Percentiles rank a stretch among this genome's conserved stretches.
These are phyloP conservation scores for Sonneratia alba DNA, from an alignment of 345 rosid genomes.

Conservation along the genomic window DNA sequence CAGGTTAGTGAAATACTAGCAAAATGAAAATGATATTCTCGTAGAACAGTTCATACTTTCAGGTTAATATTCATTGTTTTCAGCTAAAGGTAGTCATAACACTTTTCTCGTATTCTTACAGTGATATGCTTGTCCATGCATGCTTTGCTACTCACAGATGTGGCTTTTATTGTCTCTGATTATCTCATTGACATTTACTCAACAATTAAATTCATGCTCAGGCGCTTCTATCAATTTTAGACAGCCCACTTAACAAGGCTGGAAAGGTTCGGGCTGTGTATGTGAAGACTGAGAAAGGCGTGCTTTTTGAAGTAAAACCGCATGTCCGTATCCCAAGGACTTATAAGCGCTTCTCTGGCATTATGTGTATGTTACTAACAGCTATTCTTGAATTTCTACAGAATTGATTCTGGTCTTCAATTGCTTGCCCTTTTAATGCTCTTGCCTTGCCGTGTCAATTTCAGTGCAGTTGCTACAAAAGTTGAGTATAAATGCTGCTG, in stretches of 20 bases:
- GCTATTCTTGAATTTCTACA: neutral
- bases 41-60: too few relatives aligned
- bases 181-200: neutral
- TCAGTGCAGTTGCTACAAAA: conserved; percentile 87
- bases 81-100: too few relatives aligned
- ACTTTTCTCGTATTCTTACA: too few relatives aligned
- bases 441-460: conserved; percentile 11
- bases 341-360: conserved; percentile 66
- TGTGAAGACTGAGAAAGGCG: conserved; percentile 77
- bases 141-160: too few relatives aligned
- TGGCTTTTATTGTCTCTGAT: too few relatives aligned
- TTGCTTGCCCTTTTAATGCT: neutral
- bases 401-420: conserved; percentile 6
- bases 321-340: conserved; percentile 90
- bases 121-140: too few relatives aligned
- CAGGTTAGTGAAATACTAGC: conserved; percentile 35
- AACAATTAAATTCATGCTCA: conserved; percentile 9
- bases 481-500: conserved; percentile 60
- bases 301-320: conserved; percentile 78
- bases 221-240: conserved; percentile 79
- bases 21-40: too few relatives aligned
- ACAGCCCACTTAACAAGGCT: conserved; percentile 80
- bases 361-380: conserved; percentile 52
- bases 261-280: conserved; percentile 73
- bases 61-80: too few relatives aligned